A percentile compares a stretch with the other conserved stretches of the same genome.
These are phyloP conservation scores for Mollisia scopiformis DNA, from an alignment of 2,329 filamentous ascomycete species.

Conservation along the genomic window DNA sequence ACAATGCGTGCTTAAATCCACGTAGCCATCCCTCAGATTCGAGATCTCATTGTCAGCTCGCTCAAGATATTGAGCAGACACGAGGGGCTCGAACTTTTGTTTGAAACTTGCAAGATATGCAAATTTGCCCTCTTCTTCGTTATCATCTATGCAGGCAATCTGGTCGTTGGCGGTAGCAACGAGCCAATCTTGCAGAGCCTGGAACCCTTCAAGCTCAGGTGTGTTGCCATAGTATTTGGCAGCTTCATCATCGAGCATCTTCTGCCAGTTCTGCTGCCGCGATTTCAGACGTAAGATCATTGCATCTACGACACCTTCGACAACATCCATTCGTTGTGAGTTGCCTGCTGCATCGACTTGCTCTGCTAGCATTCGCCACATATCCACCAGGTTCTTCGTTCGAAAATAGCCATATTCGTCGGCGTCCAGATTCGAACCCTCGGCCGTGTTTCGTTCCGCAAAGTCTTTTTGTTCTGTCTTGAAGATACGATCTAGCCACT, in stretches of 20 bases:
- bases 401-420: constrained; percentile 91
- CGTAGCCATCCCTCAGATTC: constrained; percentile 83
- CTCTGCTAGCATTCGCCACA: constrained; percentile 97
- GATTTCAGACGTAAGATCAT: constrained; percentile 88
- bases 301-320: constrained; percentile 92
- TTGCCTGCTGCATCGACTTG: constrained; percentile 85
- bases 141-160: constrained; percentile 96
- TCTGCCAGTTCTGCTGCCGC: constrained; percentile 85
- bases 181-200: constrained; percentile 92
- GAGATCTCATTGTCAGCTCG: constrained; percentile 74
- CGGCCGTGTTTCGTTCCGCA: constrained; percentile 69
- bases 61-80: constrained; percentile 79
- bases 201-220: constrained; percentile 66
- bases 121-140: constrained; percentile 72
- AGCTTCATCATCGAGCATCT: constrained; percentile 85
- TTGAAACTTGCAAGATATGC: constrained; percentile 88
- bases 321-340: constrained; percentile 85
- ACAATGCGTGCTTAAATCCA: constrained; percentile 93
- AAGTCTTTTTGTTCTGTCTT: constrained; percentile 82
- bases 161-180: constrained; percentile 97
- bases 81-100: constrained; percentile 78
- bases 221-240: constrained; percentile 67
- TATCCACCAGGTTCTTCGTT: constrained; percentile 87
- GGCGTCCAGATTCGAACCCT: constrained; percentile 76
- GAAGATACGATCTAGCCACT: constrained; percentile 97